Base-by-base conservation (phyloP, 495 filamentous ascomycete species). In the Xylaria acuta region DNA sequence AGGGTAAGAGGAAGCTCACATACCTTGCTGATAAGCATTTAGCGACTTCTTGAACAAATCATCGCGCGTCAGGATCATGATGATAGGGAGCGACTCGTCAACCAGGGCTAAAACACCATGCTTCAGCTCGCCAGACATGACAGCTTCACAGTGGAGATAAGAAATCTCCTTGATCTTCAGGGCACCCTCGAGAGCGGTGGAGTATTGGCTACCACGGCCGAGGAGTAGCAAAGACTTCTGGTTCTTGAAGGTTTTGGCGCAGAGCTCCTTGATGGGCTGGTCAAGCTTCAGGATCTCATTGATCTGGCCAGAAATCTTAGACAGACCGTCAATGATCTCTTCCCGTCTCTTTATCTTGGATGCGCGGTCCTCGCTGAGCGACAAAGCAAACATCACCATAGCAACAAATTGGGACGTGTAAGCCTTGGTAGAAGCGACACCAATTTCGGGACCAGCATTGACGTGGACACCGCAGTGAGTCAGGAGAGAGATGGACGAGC, bases 151-250 rank as follows among this genome's bases (percentile, higher is more conserved):
- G 82, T 99, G 96, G 64, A 99, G 92, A 82, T 99, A 99, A 58
- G 96, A 98, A 75, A 99, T 99, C 85, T 99, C 96, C 89, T 99
- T 99, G 80, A 99, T 99, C 87, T 99, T 99, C 45, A 99, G 87
- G 60, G 96, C 96, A 89, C 96, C 96, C 86, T 99, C 96, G 53
- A 99, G 91, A 25, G 96, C 96, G 75, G 96, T 99, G 63, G 96
- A 95, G 83, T 94, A 97, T 82, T 99, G 96, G 77, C 94, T 93
- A 73, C 96, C 96, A 83, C 96, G 92, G 62, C 96, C 96, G 64
- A 99, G 87, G 47, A 99, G 90, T 67, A 99, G 88, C 79, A 99
- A 81, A 75, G 92, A 95, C 90, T 98, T 98, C 84, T 99, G 97
- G 86, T 97, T 86, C 85, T 97, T 94, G 90, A 99, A 95, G 49